Evolutionary conservation across 306 rosid genomes (phyloP), one percentile per base, ranked within the genome.

Genomic region (Senna siamea): DNA sequence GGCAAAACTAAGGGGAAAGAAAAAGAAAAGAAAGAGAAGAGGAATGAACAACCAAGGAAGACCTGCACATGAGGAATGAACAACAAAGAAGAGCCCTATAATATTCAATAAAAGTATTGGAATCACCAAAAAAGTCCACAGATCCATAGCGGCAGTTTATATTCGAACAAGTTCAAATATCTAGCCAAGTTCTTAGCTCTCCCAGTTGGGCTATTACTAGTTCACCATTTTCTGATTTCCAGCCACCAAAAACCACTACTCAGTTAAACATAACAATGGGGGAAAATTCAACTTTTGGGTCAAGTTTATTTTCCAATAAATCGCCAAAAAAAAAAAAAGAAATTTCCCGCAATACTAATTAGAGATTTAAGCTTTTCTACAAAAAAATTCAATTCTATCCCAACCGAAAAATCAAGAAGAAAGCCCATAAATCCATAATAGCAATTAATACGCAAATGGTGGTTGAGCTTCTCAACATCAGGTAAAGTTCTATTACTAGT

Each of bases 51-150:
- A 59, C 40, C 44, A 66, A 4, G 1, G 23, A 60, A 15, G 22
- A 59, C 56, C 56, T 81, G 79, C 72, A 67, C 79, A 81, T 7
- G 26, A 68, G 99, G 99, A 64, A 95, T 89, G 91, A 95, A 95
- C 90, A 95, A 78, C 96, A 80, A 95, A 95, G 83, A 95, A 92
- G 13, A 89, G 34, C 35, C 85, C 82, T 82, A 43, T 15, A 9
- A 53, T 9, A 59, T 46, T 50, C 55, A 58, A 48, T 19, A 17
- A 12, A 66, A 6, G 1, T 5, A 66, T 28, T 48, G 19, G 50
- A 43, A 51, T 52, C 47, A 69, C 34, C n/a, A n/a, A 47, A 15
- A 23, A 70, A 26, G 38, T 28, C 37, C 30, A 61, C 4, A n/a
- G 17, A 61, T 35, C 67, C 20, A n/a, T n/a, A n/a, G n/a, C n/a